Conservation (phyloP, 768 basidiomycete species). For the Lepiota venenata region DNA sequence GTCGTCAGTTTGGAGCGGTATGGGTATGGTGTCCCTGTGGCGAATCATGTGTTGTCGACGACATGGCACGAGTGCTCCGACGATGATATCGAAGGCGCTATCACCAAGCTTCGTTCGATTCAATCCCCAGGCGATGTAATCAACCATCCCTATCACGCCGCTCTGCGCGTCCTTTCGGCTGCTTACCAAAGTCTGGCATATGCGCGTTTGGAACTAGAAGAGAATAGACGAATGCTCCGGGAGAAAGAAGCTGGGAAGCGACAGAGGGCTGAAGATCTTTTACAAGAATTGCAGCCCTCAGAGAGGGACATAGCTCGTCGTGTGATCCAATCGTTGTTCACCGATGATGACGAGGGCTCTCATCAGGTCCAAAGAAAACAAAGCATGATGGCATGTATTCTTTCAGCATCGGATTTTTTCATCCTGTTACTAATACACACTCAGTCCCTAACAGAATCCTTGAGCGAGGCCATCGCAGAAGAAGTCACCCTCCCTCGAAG, state of each 20-base stretch:
- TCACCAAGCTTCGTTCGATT: slow-evolving; percentile 44
- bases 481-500: slow-evolving; percentile 37
- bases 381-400: too few relatives aligned
- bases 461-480: slow-evolving; percentile 53
- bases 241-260: slow-evolving; percentile 56
- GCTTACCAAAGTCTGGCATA: slow-evolving; percentile 56
- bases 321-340: slow-evolving; percentile 66
- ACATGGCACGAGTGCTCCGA: slow-evolving; percentile 81
- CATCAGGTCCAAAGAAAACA: slow-evolving; percentile 42
- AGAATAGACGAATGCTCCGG: slow-evolving; percentile 43
- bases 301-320: slow-evolving; percentile 68
- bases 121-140: slow-evolving; percentile 45
- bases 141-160: slow-evolving; percentile 60
- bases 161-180: slow-evolving; percentile 66
- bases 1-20: slow-evolving; percentile 33
- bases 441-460: slow-evolving; percentile 50
- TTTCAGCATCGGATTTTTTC: background rate
- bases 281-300: slow-evolving; percentile 53
- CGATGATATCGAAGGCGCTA: slow-evolving; percentile 62
- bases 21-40: slow-evolving; percentile 26
- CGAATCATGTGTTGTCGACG: slow-evolving; percentile 54
- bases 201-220: slow-evolving; percentile 62
- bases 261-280: slow-evolving; percentile 48
- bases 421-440: slow-evolving; percentile 3
- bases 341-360: slow-evolving; percentile 41